Percentiles rank a stretch among this genome's conserved stretches.
These are phyloP conservation scores for Mortierella sp. DNA, from an alignment of 371 early-diverging fungal species.

Conservation along the genomic window DNA sequence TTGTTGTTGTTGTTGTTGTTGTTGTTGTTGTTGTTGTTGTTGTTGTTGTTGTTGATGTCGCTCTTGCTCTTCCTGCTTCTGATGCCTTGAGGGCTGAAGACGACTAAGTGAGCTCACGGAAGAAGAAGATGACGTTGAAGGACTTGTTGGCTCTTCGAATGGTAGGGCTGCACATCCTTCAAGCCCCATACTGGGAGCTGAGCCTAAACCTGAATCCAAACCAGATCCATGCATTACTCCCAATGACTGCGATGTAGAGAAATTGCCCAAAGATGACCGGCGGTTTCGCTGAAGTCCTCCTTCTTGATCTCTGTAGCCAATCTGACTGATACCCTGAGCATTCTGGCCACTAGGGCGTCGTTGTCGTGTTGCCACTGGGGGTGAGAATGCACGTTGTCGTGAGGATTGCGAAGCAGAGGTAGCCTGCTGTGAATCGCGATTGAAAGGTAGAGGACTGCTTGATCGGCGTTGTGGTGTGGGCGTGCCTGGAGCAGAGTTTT, in stretches of 20 bases:
- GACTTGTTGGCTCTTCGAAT: slow-evolving; percentile 36
- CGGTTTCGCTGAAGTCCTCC: slow-evolving; percentile 10
- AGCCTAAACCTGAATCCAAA: slow-evolving; percentile 12
- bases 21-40: slow-evolving; percentile 1
- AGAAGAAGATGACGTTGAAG: slow-evolving; percentile 31
- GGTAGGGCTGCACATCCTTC: slow-evolving; percentile 4
- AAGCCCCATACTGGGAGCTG: slow-evolving; percentile 16
- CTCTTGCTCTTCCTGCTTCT: slow-evolving; percentile 1
- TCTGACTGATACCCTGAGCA: slow-evolving; percentile 3
- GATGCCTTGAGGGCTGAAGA: slow-evolving; percentile 6
- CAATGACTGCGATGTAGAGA: not conserved
- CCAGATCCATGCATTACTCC: slow-evolving; percentile 11
- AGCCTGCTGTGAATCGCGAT: not conserved
- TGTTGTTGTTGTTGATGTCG: slow-evolving; percentile 8
- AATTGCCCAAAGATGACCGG: slow-evolving; percentile 16
- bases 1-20: slow-evolving; percentile 9
- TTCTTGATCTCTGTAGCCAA: slow-evolving; percentile 7
- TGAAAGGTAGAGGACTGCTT: slow-evolving; percentile 15
- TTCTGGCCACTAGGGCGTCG: slow-evolving; percentile 4
- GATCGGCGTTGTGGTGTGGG: slow-evolving; percentile 18
- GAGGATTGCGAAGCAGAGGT: not conserved
- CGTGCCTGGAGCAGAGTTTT: slow-evolving; percentile 25
- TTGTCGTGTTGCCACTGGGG: slow-evolving; percentile 4
- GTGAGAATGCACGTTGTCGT: slow-evolving; percentile 1
- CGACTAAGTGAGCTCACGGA: slow-evolving; percentile 26